phyloP scores from a whole-genome alignment of 1,139 yeast genomes.

The Williopsis jadinii region DNA sequence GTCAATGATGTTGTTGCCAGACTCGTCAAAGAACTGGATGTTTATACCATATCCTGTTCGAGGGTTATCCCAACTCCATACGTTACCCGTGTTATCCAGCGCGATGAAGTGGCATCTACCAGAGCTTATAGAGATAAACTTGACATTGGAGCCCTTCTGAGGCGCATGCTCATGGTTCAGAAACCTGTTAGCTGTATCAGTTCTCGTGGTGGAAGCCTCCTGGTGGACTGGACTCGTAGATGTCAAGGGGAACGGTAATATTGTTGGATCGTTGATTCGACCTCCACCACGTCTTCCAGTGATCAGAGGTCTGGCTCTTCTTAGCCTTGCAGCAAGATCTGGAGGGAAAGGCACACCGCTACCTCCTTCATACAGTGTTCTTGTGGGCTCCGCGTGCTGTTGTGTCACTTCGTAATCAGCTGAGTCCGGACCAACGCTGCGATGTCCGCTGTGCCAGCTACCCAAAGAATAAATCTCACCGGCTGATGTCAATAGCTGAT shows the following conservation, averaged over 20 bases:
- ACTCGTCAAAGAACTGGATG: slow-evolving; percentile 31
- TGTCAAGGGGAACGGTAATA: neutral
- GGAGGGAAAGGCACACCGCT: neutral
- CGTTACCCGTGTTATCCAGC: slow-evolving; percentile 40
- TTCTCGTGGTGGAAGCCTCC: neutral
- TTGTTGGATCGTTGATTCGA: neutral
- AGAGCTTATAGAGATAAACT: slow-evolving; percentile 46
- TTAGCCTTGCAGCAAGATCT: neutral
- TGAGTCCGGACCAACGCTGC: slow-evolving; percentile 28
- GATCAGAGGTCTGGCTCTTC: neutral
- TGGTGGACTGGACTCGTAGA: neutral
- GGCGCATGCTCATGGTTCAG: slow-evolving; percentile 8
- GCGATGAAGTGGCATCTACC: slow-evolving; percentile 68
- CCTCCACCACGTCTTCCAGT: slow-evolving; percentile 3
- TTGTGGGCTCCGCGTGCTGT: slow-evolving; percentile 6
- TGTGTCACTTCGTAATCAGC: slow-evolving; percentile 25
- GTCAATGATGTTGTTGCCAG: slow-evolving; percentile 3
- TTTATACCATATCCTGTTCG: slow-evolving; percentile 40
- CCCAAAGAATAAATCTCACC: slow-evolving; percentile 55
- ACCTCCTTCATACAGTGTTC: neutral
- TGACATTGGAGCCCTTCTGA: slow-evolving; percentile 12
- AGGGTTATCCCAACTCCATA: slow-evolving; percentile 63
- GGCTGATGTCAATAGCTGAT: slow-evolving; percentile 46
- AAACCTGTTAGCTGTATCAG: slow-evolving; percentile 3
- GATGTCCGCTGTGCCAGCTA: slow-evolving; percentile 38